Evolutionary conservation across 345 rosid species (phyloP), one percentile per base, ranked within the genome.

Genomic region (Eucalyptus camaldulensis): DNA sequence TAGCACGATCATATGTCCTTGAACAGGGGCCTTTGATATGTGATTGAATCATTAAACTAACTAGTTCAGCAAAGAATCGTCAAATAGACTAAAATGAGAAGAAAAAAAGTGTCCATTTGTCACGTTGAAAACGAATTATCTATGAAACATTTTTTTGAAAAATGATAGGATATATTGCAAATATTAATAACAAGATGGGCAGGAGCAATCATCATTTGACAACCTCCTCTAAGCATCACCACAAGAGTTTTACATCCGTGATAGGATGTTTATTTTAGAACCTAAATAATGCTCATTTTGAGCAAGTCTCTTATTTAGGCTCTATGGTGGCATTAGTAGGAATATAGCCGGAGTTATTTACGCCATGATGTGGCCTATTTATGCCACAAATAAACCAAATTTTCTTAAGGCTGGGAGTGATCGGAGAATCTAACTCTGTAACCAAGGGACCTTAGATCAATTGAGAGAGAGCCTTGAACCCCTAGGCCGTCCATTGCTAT

Each of bases 361-460:
- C 1, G 8, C 45, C 81, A 33, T 10, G 0, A 37, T 0, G 0
- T 4, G 8, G 81, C 27, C 5, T 17, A 69, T 69, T 16, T 5
- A 69, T 9, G 13, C 44, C 24, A 9, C 13, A 13, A 0, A 40
- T 8, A 12, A 6, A 76, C 15, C 27, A 4, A 37, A 76, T 21
- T 2, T 40, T 76, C 27, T 10, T 0, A 7, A 65, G 81, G 45
- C 8, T 3, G 0, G 3, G 4, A 69, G 13, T 0, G 7, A 69
- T 69, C 4, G 24, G 13, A 4, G 2, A 19, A 33, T 31, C 12
- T 33, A 5, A 31, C 6, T 10, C 4, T 3, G 2, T 16, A 7
- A 33, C 17, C 4, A 3, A 3, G 1, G 3, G 8, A 16, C 25
- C 13, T 5, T 16, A 9, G 21, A 69, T 33, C 44, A 9, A 11